Evolutionary conservation across 352 stramenopile species (phyloP).

Genomic region (Halophytophthora batemanensis): DNA sequence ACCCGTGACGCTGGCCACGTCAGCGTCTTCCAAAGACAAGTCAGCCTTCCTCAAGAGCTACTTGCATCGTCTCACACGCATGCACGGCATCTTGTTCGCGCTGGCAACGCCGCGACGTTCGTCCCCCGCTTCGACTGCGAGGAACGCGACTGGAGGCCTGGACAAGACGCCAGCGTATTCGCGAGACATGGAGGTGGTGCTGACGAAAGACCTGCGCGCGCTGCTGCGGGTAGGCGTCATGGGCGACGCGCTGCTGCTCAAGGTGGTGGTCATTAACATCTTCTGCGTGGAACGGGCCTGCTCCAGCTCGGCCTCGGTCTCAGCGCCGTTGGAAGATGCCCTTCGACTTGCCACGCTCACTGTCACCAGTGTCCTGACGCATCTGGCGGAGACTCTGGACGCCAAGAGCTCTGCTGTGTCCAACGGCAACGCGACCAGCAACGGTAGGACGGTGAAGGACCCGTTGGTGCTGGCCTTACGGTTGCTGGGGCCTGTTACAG

Average conservation of each 20-base stretch:
- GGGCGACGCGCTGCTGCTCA: slow-evolving; percentile 75
- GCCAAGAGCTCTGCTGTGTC: too few species aligned
- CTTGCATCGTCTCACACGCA: slow-evolving; percentile 76
- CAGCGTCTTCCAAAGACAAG: slow-evolving; percentile 66
- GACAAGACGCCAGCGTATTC: slow-evolving; percentile 34
- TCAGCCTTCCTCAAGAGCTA: slow-evolving; percentile 86
- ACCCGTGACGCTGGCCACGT: slow-evolving; percentile 32
- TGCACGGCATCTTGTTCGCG: slow-evolving; percentile 85
- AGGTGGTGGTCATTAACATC: slow-evolving; percentile 76
- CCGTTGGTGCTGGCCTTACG: slow-evolving; percentile 25
- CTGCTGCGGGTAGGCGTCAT: slow-evolving; percentile 58
- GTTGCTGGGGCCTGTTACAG: slow-evolving; percentile 48
- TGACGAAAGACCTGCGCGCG: slow-evolving; percentile 58
- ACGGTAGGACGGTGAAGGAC: slow-evolving; percentile 18
- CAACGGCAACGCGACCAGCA: slow-evolving; percentile 13
- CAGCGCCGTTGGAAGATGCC: slow-evolving; percentile 34
- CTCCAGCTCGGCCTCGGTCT: slow-evolving; percentile 17
- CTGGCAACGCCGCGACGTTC: slow-evolving; percentile 31
- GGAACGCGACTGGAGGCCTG: slow-evolving; percentile 3
- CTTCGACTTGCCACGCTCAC: slow-evolving; percentile 52
- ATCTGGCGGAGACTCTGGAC: slow-evolving; percentile 34
- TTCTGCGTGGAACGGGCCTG: slow-evolving; percentile 60
- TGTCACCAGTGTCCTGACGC: slow-evolving; percentile 48
- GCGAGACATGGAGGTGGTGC: slow-evolving; percentile 60
- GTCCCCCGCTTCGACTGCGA: slow-evolving; percentile 10